Conservation (phyloP, 164 flowering plant species). For the Cinnamomum micranthum region DNA sequence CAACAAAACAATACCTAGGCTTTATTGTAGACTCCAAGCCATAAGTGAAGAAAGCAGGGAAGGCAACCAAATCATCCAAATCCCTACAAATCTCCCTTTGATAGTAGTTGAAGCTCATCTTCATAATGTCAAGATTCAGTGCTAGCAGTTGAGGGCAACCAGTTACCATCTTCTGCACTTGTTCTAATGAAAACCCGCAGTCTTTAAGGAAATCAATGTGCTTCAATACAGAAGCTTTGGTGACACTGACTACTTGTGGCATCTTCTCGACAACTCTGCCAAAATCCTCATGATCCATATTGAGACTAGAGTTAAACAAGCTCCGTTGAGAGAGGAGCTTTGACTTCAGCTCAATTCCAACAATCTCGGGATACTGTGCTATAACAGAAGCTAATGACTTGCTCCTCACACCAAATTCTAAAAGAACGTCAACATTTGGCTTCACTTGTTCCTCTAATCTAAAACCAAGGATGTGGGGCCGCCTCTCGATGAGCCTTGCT, state of each 20-base stretch:
- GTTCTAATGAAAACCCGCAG: conserved; percentile 67
- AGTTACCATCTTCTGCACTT: conserved; percentile 65
- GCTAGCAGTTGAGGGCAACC: conserved; percentile 89
- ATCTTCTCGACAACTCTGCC: conserved; percentile 75
- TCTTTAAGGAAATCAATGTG: conserved; percentile 70
- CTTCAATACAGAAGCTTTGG: conserved; percentile 41
- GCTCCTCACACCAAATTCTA: conserved; percentile 55
- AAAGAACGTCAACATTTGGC: conserved; percentile 57
- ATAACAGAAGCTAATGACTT: conserved; percentile 52
- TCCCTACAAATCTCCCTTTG: conserved; percentile 57
- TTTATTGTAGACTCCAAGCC: conserved; percentile 77
- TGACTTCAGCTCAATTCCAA: conserved; percentile 66
- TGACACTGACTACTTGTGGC: conserved; percentile 87
- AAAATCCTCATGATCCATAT: conserved; percentile 48
- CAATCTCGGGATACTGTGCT: conserved; percentile 85
- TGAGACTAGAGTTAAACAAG: conserved; percentile 48
- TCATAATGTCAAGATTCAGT: conserved; percentile 75
- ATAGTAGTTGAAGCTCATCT: conserved; percentile 63
- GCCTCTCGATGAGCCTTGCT: conserved; percentile 82
- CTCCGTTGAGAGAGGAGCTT: conserved; percentile 51
- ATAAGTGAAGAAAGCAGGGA: conserved; percentile 93
- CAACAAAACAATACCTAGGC: conserved; percentile 61
- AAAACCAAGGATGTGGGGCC: conserved; percentile 85
- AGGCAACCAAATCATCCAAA: conserved; percentile 70
- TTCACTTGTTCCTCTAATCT: conserved; percentile 65